Evolutionary conservation across 2,329 filamentous ascomycete species (phyloP).

Genomic region (Aureobasidium mangrovei): DNA sequence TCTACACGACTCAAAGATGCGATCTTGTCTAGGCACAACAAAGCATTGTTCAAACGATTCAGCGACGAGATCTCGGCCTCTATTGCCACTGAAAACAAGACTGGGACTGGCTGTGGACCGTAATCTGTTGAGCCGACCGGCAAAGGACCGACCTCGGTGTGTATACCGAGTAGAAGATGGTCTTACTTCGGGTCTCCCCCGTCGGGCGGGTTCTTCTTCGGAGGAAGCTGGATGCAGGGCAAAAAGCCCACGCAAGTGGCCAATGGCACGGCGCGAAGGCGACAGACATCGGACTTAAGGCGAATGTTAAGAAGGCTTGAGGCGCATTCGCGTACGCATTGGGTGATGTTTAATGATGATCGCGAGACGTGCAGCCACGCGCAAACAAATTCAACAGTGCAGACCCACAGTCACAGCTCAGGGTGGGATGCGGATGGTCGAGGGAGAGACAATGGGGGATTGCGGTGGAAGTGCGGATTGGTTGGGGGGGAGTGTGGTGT

Average conservation of each 20-base stretch:
- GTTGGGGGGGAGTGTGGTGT: not conserved
- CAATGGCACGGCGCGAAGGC: not conserved
- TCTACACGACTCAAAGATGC: not conserved
- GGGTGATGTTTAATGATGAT: constrained; percentile 3
- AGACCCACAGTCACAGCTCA: constrained; percentile 1
- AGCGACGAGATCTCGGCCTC: not conserved
- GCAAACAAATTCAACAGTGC: not conserved
- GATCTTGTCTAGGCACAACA: not conserved
- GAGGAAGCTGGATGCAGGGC: not conserved
- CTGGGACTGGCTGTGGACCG: not conserved
- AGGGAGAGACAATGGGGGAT: not conserved
- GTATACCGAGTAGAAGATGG: not conserved
- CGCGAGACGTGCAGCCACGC: constrained; percentile 10
- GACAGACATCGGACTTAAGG: not conserved
- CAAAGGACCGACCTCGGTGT: constrained; percentile 13
- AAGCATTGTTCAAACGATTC: not conserved
- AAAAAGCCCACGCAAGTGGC: not conserved
- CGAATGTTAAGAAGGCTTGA: not conserved
- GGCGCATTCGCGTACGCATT: not conserved
- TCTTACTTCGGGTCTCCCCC: constrained; percentile 11
- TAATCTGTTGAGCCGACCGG: constrained; percentile 4
- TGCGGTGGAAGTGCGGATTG: constrained; percentile 9
- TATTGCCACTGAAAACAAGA: not conserved
- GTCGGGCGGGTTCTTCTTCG: constrained; percentile 10
- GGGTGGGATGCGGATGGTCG: constrained; percentile 4